Base-by-base conservation (phyloP, 768 basidiomycete species). In the Tricholoma bakamatsutake region DNA sequence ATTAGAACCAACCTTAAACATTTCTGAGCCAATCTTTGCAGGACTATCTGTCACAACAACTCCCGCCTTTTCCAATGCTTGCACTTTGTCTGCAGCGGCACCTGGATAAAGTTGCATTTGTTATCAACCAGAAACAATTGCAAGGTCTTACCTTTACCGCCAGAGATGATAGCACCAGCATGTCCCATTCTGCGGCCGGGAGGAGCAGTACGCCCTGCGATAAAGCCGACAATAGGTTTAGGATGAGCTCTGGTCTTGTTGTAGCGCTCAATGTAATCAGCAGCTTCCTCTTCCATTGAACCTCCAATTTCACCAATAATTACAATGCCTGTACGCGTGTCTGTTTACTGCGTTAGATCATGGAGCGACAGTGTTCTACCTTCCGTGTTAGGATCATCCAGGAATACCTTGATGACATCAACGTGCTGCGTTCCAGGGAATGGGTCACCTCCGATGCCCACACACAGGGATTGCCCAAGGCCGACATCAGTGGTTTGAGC, bases 231-330 rank as follows among this genome's bases (percentile, higher is more conserved):
- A 34, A 98, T 93, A 49, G 97, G 97, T 73, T 99, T 99, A 55
- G 92, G 92, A 61, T 85, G 77, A 54, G 72, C 72, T 52, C 90
- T 82, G 27, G 88, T 93, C 75, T 92, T 90, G 80, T 99, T 99
- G 78, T 90, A 88, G 71, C 82, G 80, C 69, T 90, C 89, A 54
- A 99, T 77, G 73, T 96, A 98, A 63, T 94, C 97, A 5, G 97
- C 97, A 6, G 97, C 97, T 61, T 98, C 96, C 71, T 99, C 97
- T 74, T 99, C 97, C 96, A 98, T 97, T 7, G 92, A 88, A 18
- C 97, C 97, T 60, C 97, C 97, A 63, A 99, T 99, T 76, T 99
- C 97, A 58, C 97, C 97, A 64, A 99, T 99, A 59, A 98, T 78
- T 59, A 99, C 96, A 61, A 99, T 95, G 63, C 95, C 91, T 93